Evolutionary conservation across 495 filamentous ascomycete species (phyloP).

Genomic region (Pyrenula aspistea): DNA sequence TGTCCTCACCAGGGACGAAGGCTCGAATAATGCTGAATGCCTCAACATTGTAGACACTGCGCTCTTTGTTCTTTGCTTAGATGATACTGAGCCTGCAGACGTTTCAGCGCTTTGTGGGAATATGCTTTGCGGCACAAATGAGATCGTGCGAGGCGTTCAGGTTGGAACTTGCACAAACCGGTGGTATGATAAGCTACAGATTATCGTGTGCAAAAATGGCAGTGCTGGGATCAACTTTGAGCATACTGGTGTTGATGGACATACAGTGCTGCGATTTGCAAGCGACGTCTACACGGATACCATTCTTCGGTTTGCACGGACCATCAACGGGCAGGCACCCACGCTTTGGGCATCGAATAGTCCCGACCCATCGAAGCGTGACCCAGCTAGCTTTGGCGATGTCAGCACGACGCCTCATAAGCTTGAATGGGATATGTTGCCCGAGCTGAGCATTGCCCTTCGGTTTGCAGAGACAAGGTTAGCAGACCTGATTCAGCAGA

Average conservation of each 20-base stretch:
- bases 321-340: constrained; percentile 91
- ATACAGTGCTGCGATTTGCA: constrained; percentile 92
- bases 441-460: constrained; percentile 80
- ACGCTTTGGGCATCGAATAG: constrained; percentile 82
- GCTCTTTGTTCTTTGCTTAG: constrained; percentile 82
- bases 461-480: constrained; percentile 92
- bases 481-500: constrained; percentile 90
- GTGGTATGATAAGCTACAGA: constrained; percentile 99
- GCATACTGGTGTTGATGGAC: constrained; percentile 94
- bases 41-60: constrained; percentile 90
- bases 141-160: constrained; percentile 85
- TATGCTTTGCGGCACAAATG: constrained; percentile 93
- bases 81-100: constrained; percentile 74
- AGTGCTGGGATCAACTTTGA: constrained; percentile 98
- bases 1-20: constrained; percentile 71
- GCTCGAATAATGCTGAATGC: constrained; percentile 90
- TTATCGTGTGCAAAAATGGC: constrained; percentile 98
- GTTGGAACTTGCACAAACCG: constrained; percentile 95
- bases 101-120: constrained; percentile 81
- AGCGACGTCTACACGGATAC: constrained; percentile 97
- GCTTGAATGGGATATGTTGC: constrained; percentile 94
- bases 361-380: constrained; percentile 87
- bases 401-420: constrained; percentile 91
- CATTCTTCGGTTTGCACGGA: constrained; percentile 87
- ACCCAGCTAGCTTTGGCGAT: constrained; percentile 87